Evolutionary conservation across 441 rosid genomes (phyloP).

Genomic region (Bruguiera hainesii): DNA sequence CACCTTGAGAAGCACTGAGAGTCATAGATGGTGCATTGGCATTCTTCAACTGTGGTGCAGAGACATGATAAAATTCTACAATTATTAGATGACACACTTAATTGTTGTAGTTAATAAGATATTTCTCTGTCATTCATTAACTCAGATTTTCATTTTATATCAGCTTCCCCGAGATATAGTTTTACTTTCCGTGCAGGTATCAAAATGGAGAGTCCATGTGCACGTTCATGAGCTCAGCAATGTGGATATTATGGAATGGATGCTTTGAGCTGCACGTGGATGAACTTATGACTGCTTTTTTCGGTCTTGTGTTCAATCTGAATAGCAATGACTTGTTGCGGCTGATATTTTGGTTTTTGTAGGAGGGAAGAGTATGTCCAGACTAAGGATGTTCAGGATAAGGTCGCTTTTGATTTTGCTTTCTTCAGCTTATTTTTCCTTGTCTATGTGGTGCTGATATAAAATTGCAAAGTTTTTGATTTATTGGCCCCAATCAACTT

Average conservation of each 20-base stretch:
- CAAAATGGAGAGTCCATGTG: not conserved
- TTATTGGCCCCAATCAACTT: not conserved
- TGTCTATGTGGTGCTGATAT: not conserved
- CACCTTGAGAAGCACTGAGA: no score
- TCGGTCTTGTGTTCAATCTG: not conserved
- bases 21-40: no score
- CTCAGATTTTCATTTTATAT: no score
- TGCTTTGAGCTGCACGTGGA: not conserved
- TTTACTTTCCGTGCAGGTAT: constrained; percentile 11
- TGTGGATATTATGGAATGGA: constrained; percentile 1
- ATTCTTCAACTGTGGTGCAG: no score
- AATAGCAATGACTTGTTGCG: not conserved
- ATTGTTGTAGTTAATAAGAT: no score
- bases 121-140: no score
- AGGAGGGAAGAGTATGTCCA: not conserved
- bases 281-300: not conserved
- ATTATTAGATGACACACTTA: no score
- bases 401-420: constrained; percentile 17
- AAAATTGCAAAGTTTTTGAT: not conserved
- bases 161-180: not conserved
- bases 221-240: not conserved
- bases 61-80: no score
- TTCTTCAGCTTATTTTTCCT: not conserved
- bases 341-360: constrained; percentile 5
- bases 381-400: constrained; percentile 10